Conservation (phyloP, 2,329 filamentous ascomycete species). For the Fusarium pseudocircinatum region DNA sequence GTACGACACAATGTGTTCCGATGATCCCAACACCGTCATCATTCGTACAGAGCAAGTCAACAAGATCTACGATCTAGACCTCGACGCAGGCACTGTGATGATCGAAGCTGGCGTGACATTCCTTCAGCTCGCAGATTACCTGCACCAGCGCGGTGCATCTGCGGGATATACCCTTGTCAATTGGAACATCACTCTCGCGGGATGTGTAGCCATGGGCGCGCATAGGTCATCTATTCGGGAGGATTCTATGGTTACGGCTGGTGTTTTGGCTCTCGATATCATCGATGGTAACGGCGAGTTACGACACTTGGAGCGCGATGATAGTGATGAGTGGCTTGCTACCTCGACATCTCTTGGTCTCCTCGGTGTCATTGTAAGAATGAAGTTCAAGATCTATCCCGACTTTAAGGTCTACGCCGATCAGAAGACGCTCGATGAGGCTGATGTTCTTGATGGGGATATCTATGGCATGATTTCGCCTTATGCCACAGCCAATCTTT, state of each 20-base stretch:
- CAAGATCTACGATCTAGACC: not conserved
- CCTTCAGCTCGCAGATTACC: not conserved
- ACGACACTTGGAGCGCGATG: not conserved
- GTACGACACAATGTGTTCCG: conserved; percentile 14
- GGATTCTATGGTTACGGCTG: conserved; percentile 3
- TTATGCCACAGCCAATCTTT: not conserved
- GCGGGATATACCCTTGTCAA: conserved; percentile 5
- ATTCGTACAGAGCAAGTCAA: conserved; percentile 6
- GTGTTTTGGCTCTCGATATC: not conserved
- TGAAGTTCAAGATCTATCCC: conserved; percentile 10
- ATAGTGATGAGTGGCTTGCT: conserved; percentile 1
- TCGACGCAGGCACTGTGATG: not conserved
- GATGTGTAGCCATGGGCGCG: not conserved
- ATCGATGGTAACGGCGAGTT: not conserved
- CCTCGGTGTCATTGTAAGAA: not conserved
- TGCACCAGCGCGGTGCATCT: not conserved
- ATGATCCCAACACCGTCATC: not conserved
- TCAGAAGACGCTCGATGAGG: not conserved
- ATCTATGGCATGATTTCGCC: not conserved
- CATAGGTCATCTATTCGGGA: not conserved
- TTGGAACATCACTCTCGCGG: conserved; percentile 3
- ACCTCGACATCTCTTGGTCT: not conserved
- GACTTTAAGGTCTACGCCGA: conserved; percentile 11
- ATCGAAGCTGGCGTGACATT: conserved; percentile 1
- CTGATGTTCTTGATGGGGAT: not conserved